Conservation (phyloP, 1,284 basidiomycete species). For the Malassezia sympodialis region DNA sequence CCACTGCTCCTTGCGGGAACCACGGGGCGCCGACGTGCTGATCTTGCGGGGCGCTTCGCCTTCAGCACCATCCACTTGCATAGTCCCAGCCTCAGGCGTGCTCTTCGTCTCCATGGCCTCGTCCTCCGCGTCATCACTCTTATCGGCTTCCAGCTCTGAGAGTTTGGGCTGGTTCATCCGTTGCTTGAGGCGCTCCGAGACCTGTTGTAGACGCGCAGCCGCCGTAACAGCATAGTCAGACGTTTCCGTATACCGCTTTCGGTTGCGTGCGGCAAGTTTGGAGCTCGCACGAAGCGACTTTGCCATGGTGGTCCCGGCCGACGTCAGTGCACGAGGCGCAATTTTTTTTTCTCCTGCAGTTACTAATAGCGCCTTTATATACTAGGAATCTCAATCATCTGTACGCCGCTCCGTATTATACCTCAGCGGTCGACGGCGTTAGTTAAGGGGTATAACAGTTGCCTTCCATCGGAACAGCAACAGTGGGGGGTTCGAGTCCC, state of each 20-base stretch:
- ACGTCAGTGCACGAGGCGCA: neutral
- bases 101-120: conserved; percentile 46
- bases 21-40: conserved; percentile 30
- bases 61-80: conserved; percentile 1
- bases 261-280: conserved; percentile 71
- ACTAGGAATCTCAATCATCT: neutral
- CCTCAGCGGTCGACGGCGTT: conserved; percentile 16
- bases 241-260: conserved; percentile 64
- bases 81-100: neutral
- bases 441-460: conserved; percentile 24
- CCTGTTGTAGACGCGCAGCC: conserved; percentile 68
- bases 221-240: conserved; percentile 72
- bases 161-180: conserved; percentile 21
- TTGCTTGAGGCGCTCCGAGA: conserved; percentile 59
- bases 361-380: neutral
- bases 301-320: conserved; percentile 58
- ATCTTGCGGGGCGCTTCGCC: conserved; percentile 20
- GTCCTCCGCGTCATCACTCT: conserved; percentile 50
- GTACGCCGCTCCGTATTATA: neutral
- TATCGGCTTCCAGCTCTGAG: conserved; percentile 49
- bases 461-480: conserved; percentile 20
- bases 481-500: conserved; percentile 22
- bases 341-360: neutral
- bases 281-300: conserved; percentile 83
- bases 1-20: conserved; percentile 35